These are phyloP conservation scores for Pichia sp. DNA, from an alignment of 1,139 yeast species.

Conservation along the genomic window DNA sequence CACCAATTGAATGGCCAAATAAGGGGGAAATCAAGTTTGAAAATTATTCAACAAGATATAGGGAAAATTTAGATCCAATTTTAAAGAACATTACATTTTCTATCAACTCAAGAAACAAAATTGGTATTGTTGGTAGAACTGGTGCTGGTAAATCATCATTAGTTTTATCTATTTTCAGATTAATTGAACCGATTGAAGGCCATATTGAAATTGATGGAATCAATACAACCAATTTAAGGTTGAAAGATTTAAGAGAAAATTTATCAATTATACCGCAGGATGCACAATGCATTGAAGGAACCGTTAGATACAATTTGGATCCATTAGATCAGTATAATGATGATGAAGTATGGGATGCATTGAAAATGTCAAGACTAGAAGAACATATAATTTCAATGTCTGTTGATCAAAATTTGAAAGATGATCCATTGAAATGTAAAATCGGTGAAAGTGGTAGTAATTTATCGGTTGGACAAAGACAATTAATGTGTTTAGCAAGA, in stretches of 20 bases:
- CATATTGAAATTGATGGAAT: constrained; percentile 44
- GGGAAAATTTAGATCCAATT: constrained; percentile 54
- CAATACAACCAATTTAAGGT: constrained; percentile 40
- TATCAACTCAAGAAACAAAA: constrained; percentile 55
- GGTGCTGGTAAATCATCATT: constrained; percentile 82
- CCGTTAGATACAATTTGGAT: constrained; percentile 54
- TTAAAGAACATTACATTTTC: constrained; percentile 45
- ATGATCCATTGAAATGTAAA: constrained; percentile 35
- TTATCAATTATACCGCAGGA: constrained; percentile 66
- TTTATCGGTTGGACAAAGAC: constrained; percentile 73
- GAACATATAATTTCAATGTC: constrained; percentile 37
- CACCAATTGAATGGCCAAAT: constrained; percentile 52
- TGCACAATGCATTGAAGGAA: constrained; percentile 60
- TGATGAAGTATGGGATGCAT: constrained; percentile 48
- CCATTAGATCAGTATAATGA: constrained; percentile 48
- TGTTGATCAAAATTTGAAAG: constrained; percentile 20
- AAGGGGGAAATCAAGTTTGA: constrained; percentile 50
- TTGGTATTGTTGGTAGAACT: constrained; percentile 80
- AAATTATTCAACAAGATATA: constrained; percentile 59
- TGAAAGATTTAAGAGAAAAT: constrained; percentile 46
- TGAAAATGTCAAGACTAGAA: constrained; percentile 48
- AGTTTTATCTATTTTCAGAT: constrained; percentile 64
- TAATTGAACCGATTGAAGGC: constrained; percentile 61
- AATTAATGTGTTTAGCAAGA: constrained; percentile 67
- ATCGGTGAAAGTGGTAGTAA: constrained; percentile 68